Evolutionary conservation across 139 green algal species (phyloP), one percentile per base, ranked within the genome.

Genomic region (Coelastrella sp.): DNA sequence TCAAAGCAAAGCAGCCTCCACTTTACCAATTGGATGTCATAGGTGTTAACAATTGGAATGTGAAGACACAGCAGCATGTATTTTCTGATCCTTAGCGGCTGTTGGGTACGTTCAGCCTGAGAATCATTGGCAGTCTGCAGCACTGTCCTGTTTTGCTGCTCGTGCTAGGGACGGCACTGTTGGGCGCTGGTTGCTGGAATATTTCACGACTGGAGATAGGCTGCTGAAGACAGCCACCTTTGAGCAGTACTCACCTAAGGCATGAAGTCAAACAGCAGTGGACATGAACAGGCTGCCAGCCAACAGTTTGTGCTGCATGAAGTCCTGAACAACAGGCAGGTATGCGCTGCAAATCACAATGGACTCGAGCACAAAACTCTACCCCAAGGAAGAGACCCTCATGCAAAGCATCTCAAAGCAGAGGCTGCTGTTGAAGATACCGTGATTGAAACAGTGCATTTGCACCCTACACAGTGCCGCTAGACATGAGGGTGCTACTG

Each of bases 151-250:
- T 76, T 14, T 27, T 74, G 25, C 7, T 68, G 63, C 14, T 70
- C 8, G 35, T 89, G 70, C 72, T 89, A 90, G 85, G 85, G 85
- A 90, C 27, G 85, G 85, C 15, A 78, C 85, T 15, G 24, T 90
- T 24, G 25, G n/a, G 12, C 85, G 85, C 8, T 90, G 85, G 85
- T 56, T 90, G 85, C 72, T 90, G 85, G 74, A 83, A 24, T 90
- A 90, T 15, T 35, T 65, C 73, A 84, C 85, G 25, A 25, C 35
- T 58, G 85, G 85, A 8, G 25, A 84, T 58, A 75, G 85, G 8
- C 58, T 84, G 25, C 60, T 90, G n/a, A 84, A 73, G 60, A 35
- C 73, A 56, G 85, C 85, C 75, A 83, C 68, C 8, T 90, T 65
- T 24, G 85, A 90, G 74, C 58, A 63, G n/a, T 90, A 90, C 74